Evolutionary conservation across 306 rosid genomes (phyloP).

Genomic region (Citrullus amarus): DNA sequence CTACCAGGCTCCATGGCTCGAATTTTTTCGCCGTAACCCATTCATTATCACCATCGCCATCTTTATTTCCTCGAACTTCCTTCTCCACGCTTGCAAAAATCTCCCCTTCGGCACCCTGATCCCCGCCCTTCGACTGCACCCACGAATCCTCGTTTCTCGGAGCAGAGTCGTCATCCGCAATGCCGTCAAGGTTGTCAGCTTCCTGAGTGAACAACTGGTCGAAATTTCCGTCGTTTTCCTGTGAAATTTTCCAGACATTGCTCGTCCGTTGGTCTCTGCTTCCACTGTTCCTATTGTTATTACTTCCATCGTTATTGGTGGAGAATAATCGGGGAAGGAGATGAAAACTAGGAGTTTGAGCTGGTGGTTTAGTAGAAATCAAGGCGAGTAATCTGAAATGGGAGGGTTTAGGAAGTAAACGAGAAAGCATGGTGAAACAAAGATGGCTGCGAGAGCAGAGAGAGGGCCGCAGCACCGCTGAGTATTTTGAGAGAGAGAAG

Average conservation of each 20-base stretch:
- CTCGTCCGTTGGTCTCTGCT: slow-evolving; percentile 19
- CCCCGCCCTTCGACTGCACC: slow-evolving; percentile 29
- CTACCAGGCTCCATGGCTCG: slow-evolving; percentile 51
- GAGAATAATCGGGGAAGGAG: slow-evolving; percentile 34
- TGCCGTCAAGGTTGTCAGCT: slow-evolving; percentile 16
- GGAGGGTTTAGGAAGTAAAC: slow-evolving; percentile 58
- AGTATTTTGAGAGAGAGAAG: not conserved
- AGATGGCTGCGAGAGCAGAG: not conserved
- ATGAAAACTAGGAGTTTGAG: slow-evolving; percentile 15
- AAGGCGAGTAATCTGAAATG: slow-evolving; percentile 41
- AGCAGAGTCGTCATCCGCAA: not conserved
- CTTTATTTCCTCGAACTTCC: slow-evolving; percentile 11
- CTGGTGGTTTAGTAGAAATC: slow-evolving; percentile 17
- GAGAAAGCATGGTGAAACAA: slow-evolving; percentile 62
- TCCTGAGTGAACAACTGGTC: slow-evolving; percentile 33
- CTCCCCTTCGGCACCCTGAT: slow-evolving; percentile 24
- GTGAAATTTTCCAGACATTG: slow-evolving; percentile 31
- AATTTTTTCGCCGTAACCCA: slow-evolving; percentile 20
- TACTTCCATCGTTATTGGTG: slow-evolving; percentile 10
- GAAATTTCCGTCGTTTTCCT: slow-evolving; percentile 28
- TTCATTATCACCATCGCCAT: slow-evolving; percentile 13
- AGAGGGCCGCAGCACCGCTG: not conserved
- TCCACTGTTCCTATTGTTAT: slow-evolving; percentile 15
- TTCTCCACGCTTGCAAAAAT: slow-evolving; percentile 25
- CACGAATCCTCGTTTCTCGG: slow-evolving; percentile 19